Percentiles rank a stretch among this genome's conserved stretches.
phyloP scores from a whole-genome alignment of 768 basidiomycete genomes.

The Cyclocybe cylindracea region DNA sequence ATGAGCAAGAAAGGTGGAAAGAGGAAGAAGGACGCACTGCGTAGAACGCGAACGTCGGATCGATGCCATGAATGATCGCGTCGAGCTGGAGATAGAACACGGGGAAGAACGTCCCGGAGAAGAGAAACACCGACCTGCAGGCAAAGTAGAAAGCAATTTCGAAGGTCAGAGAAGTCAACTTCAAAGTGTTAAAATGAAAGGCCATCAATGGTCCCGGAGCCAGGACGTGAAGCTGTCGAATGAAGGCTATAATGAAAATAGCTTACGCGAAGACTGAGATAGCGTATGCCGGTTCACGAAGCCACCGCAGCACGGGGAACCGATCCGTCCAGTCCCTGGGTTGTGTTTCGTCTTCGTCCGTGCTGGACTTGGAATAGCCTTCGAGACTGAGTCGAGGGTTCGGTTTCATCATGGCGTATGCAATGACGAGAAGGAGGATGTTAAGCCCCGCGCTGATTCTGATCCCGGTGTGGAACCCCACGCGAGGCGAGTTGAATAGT shows the following conservation, averaged over 20 bases:
- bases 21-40: slow-evolving; percentile 23
- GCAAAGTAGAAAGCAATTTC: neutral
- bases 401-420: slow-evolving; percentile 33
- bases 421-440: slow-evolving; percentile 29
- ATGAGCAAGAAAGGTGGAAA: too few relatives aligned
- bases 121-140: slow-evolving; percentile 16
- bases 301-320: too few relatives aligned
- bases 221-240: too few relatives aligned
- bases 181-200: neutral
- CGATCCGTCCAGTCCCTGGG: neutral
- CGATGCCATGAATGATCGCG: slow-evolving; percentile 30
- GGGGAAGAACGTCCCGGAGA: slow-evolving; percentile 30
- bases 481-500: slow-evolving; percentile 24
- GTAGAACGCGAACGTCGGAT: slow-evolving; percentile 38
- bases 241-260: too few relatives aligned
- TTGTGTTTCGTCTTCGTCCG: neutral
- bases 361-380: neutral
- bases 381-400: slow-evolving; percentile 27
- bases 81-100: slow-evolving; percentile 44
- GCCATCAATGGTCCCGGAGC: neutral
- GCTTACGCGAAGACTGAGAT: too few relatives aligned
- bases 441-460: slow-evolving; percentile 37
- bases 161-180: neutral
- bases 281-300: too few relatives aligned
- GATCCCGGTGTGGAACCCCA: slow-evolving; percentile 38